phyloP scores from a whole-genome alignment of 495 filamentous ascomycete genomes.

The Neurospora africana region DNA sequence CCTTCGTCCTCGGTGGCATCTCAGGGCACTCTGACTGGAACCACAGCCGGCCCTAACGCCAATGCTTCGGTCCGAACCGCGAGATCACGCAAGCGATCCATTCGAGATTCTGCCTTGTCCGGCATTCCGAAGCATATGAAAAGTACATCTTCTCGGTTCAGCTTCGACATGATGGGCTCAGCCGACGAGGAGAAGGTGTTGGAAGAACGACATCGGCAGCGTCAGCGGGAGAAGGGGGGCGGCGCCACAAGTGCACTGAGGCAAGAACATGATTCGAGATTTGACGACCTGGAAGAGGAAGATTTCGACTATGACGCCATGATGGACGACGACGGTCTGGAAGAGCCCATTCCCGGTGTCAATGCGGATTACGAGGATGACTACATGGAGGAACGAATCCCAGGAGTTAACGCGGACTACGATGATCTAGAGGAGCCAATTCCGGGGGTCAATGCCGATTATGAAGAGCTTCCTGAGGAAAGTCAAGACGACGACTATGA shows the following conservation, averaged over 20 bases:
- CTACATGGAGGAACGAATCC: conserved; percentile 22
- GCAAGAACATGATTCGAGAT: conserved; percentile 28
- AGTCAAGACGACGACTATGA: conserved; percentile 8
- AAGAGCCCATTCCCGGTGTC: conserved; percentile 67
- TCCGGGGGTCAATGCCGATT: conserved; percentile 62
- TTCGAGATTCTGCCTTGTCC: conserved; percentile 33
- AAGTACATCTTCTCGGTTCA: conserved; percentile 80
- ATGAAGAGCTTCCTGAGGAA: conserved; percentile 32
- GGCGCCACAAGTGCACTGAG: not conserved
- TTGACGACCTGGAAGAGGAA: conserved; percentile 58
- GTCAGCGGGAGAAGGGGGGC: conserved; percentile 45
- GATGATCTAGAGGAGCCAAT: conserved; percentile 67
- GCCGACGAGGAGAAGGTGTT: conserved; percentile 70
- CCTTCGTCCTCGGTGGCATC: conserved; percentile 24
- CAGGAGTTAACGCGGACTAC: conserved; percentile 39
- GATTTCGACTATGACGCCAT: conserved; percentile 57
- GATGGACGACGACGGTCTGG: conserved; percentile 61
- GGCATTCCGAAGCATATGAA: conserved; percentile 65
- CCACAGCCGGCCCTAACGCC: conserved; percentile 4
- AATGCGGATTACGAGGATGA: conserved; percentile 54
- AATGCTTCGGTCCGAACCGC: conserved; percentile 18
- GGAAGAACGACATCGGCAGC: conserved; percentile 75
- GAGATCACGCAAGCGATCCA: conserved; percentile 26
- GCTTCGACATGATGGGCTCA: conserved; percentile 85
- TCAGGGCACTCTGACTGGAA: conserved; percentile 14